Evolutionary conservation across 768 basidiomycete genomes (phyloP).

Genomic region (Lepiota venenata): DNA sequence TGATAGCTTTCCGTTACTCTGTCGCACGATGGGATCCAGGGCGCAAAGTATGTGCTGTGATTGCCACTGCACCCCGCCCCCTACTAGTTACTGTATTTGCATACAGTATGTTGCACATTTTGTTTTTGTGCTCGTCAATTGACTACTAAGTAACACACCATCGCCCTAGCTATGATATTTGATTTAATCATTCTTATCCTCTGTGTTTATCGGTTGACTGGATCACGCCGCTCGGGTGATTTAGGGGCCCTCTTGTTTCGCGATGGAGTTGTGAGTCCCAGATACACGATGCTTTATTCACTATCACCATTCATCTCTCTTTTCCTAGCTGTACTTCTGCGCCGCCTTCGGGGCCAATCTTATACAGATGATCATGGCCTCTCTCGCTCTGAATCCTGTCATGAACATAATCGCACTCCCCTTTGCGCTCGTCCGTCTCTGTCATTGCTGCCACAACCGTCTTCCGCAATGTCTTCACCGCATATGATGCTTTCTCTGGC

Average conservation of each 20-base stretch:
- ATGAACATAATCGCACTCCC: conserved; percentile 32
- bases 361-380: conserved; percentile 28
- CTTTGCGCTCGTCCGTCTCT: conserved; percentile 31
- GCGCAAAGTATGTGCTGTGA: conserved; percentile 26
- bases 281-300: not conserved
- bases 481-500: conserved; percentile 26
- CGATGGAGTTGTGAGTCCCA: conserved; percentile 27
- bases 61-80: conserved; percentile 27
- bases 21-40: conserved; percentile 25
- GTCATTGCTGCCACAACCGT: conserved; percentile 33
- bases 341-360: conserved; percentile 31
- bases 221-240: conserved; percentile 21
- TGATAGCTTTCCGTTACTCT: conserved; percentile 29
- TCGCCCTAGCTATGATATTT: conserved; percentile 27
- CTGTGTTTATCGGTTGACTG: conserved; percentile 22
- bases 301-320: not conserved
- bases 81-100: conserved; percentile 28
- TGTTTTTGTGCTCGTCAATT: too few relatives aligned
- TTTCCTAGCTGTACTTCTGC: conserved; percentile 23
- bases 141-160: not conserved
- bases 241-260: conserved; percentile 26
- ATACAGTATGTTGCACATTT: conserved; percentile 24
- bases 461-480: conserved; percentile 32
- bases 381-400: conserved; percentile 28
- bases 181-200: conserved; percentile 28